These are phyloP conservation scores for Lizonia empirigonia DNA, from an alignment of 2,329 filamentous ascomycete genomes.

Conservation along the genomic window DNA sequence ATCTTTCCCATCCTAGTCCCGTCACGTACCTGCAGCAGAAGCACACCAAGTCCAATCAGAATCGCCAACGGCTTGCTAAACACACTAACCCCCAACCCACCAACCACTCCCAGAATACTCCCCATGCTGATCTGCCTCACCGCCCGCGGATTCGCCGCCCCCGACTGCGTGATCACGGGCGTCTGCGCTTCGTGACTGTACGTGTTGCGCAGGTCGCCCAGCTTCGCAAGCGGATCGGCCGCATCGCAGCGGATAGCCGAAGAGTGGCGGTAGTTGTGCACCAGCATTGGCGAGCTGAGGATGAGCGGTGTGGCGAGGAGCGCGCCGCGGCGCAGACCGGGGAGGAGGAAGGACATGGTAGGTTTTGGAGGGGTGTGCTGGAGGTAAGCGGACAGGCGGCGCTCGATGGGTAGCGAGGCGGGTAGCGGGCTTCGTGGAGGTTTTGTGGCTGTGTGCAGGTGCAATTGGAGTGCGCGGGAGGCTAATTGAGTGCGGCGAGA, in stretches of 20 bases:
- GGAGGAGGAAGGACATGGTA: conserved; percentile 49
- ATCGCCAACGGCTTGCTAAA: conserved; percentile 74
- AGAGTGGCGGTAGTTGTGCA: conserved; percentile 31
- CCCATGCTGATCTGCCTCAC: conserved; percentile 55
- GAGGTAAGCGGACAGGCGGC: conserved; percentile 27
- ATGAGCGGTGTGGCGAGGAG: conserved; percentile 45
- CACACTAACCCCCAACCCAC: conserved; percentile 68
- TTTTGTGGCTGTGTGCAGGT: conserved; percentile 1
- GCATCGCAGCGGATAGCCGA: conserved; percentile 47
- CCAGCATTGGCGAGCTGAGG: conserved; percentile 40
- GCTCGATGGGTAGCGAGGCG: conserved; percentile 17
- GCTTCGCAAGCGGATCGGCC: conserved; percentile 42
- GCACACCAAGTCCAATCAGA: conserved; percentile 67
- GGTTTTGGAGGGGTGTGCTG: conserved; percentile 11
- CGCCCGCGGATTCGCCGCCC: conserved; percentile 49
- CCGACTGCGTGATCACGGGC: conserved; percentile 47
- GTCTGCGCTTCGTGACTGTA: conserved; percentile 49
- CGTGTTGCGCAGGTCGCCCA: conserved; percentile 43
- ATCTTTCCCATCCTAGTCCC: background rate
- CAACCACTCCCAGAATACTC: conserved; percentile 51
- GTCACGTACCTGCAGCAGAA: conserved; percentile 64
- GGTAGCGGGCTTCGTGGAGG: background rate
- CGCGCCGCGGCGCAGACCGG: conserved; percentile 48
- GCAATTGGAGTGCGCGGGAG: background rate
- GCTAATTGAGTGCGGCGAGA: conserved; percentile 13